Base-by-base conservation (phyloP, 352 stramenopile species). In the Phytophthora cryptogea region DNA sequence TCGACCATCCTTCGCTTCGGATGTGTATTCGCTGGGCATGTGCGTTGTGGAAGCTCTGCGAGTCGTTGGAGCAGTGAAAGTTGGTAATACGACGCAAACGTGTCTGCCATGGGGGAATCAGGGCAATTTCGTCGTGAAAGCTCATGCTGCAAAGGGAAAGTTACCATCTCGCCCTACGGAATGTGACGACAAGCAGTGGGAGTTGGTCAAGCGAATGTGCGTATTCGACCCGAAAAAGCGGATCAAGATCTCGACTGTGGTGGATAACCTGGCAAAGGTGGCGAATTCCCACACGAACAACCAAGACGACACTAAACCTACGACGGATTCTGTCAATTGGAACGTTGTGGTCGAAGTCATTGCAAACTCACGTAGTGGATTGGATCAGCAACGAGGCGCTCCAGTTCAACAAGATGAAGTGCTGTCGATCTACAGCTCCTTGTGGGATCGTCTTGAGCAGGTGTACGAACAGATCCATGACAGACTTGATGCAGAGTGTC, bases 171-270 rank as follows among this genome's bases (percentile, higher is more conserved):
- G 4, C 0, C 54, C 54, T 4, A 39, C n/a, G 2, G 14, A 16
- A 0, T 55, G 44, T 28, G 4, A 46, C 3, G 42, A 47, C 9
- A 33, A 32, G 4, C 13, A 46, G 28, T 61, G 53, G 53, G 16
- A 48, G 0, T 35, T 61, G n/a, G 13, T 61, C 10, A 28, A 28
- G 11, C 33, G 26, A 33, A 54, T 61, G 54, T 61, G 54, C 42
- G 16, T 5, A 6, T 17, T 61, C 0, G 26, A 53, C 4, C 42
- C 43, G 6, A 6, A 20, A 2, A 7, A 47, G 4, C 53, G 53
- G 8, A 40, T 61, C 10, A 61, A 61, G 27, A 61, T 61, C 6
- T 61, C 54, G n/a, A 54, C 33, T 16, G 54, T 61, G n/a, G 43
- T 61, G 1, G 54, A 54, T 6, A 43, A 47, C 11, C 43, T 54